Evolutionary conservation across 1,284 basidiomycete genomes (phyloP).

Genomic region (Athelia psychrophila): DNA sequence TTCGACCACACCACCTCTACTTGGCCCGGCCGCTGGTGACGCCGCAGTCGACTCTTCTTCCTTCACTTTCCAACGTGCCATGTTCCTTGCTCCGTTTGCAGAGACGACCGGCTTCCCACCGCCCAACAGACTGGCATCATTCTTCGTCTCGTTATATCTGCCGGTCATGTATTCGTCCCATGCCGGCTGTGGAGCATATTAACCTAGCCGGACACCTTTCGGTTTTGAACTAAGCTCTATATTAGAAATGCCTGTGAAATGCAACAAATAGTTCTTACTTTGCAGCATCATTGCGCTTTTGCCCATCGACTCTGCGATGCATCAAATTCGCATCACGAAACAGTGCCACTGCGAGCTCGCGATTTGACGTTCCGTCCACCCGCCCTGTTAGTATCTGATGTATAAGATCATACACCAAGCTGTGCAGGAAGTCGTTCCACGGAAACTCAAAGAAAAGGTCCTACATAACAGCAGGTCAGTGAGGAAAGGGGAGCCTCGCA

Average conservation of each 20-base stretch:
- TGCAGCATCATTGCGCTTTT: constrained; percentile 73
- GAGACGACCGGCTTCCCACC: constrained; percentile 74
- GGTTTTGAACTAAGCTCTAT: constrained; percentile 53
- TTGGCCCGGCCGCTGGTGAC: constrained; percentile 18
- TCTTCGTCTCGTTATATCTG: constrained; percentile 78
- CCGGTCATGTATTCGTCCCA: constrained; percentile 90
- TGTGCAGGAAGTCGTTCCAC: constrained; percentile 98
- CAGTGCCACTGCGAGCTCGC: constrained; percentile 76
- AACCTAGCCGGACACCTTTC: constrained; percentile 80
- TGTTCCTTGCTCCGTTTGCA: constrained; percentile 32
- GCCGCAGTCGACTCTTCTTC: constrained; percentile 52
- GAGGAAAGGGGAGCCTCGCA: constrained; percentile 13
- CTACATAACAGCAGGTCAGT: constrained; percentile 32
- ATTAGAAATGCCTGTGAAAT: constrained; percentile 8
- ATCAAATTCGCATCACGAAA: constrained; percentile 83
- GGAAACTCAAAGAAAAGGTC: constrained; percentile 95
- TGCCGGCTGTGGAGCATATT: constrained; percentile 71
- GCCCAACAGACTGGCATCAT: constrained; percentile 78
- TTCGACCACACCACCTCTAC: constrained; percentile 16
- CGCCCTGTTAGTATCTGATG: constrained; percentile 94
- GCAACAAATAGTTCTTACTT: constrained; percentile 44
- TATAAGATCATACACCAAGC: constrained; percentile 93
- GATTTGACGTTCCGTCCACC: constrained; percentile 73
- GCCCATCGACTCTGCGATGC: constrained; percentile 82
- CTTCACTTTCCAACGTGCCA: constrained; percentile 66